Conservation (phyloP, 768 basidiomycete genomes). For the Naganishia vaughanmartiniae region DNA sequence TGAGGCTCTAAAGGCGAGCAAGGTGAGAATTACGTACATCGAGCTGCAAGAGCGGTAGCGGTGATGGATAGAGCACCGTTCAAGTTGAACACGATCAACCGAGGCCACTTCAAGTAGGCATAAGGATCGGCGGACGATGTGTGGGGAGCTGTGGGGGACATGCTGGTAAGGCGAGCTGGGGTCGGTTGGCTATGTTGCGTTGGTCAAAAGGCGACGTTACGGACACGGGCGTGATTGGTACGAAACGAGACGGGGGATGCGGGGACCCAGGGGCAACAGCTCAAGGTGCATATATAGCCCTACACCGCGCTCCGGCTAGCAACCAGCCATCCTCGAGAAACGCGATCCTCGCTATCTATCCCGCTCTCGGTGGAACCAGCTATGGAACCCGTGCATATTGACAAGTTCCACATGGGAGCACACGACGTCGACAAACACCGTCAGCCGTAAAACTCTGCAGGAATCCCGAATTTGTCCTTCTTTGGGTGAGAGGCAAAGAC, state of each 20-base stretch:
- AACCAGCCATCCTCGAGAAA: not conserved
- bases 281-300: slow-evolving; percentile 5
- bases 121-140: slow-evolving; percentile 26
- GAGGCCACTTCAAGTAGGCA: slow-evolving; percentile 28
- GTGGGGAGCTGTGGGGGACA: not conserved
- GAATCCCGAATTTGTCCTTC: not conserved
- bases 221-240: not conserved
- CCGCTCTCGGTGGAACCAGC: not conserved
- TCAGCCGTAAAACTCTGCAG: too few species aligned
- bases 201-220: not conserved
- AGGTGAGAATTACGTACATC: slow-evolving; percentile 9
- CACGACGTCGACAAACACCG: not conserved
- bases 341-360: not conserved
- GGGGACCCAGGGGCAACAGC: not conserved
- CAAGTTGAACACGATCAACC: slow-evolving; percentile 31
- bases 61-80: slow-evolving; percentile 26
- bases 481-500: not conserved
- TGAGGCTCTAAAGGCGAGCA: not conserved
- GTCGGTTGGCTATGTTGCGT: not conserved
- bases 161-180: not conserved
- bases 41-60: slow-evolving; percentile 27
- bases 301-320: not conserved
- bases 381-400: too few species aligned
- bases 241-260: not conserved
- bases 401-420: not conserved